Evolutionary conservation across 495 filamentous ascomycete genomes (phyloP).

Genomic region (Amphirosellinia nigrospora): DNA sequence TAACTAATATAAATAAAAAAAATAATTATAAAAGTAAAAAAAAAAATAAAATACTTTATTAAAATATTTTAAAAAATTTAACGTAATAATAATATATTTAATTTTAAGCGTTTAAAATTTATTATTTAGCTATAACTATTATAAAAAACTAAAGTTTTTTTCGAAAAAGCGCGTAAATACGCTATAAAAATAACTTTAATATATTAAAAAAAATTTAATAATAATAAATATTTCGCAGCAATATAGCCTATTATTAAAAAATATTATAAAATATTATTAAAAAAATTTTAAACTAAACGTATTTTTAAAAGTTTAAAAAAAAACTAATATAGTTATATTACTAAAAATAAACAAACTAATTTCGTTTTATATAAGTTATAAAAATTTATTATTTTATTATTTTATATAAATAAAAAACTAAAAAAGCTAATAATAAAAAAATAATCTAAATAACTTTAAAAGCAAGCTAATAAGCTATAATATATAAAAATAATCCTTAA

Average conservation of each 20-base stretch:
- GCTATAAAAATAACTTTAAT: conserved; percentile 28
- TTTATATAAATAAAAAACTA: background rate
- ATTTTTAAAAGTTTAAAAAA: background rate
- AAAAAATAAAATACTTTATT: conserved; percentile 26
- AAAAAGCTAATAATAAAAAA: background rate
- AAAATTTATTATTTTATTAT: background rate
- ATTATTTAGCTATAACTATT: background rate
- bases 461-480: background rate
- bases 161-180: conserved; percentile 17
- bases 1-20: conserved; percentile 23
- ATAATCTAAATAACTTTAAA: background rate
- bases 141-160: background rate
- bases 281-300: background rate
- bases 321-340: background rate
- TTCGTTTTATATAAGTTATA: background rate
- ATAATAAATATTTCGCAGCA: conserved; percentile 21
- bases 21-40: conserved; percentile 15
- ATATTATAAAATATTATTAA: too few relatives aligned
- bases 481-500: background rate
- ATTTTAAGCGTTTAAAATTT: conserved; percentile 21
- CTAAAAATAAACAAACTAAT: background rate
- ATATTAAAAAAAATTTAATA: conserved; percentile 25
- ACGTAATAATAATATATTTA: conserved; percentile 16
- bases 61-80: conserved; percentile 21
- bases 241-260: conserved; percentile 16